phyloP scores from a whole-genome alignment of 495 filamentous ascomycete genomes.

The Tuber aestivum region DNA sequence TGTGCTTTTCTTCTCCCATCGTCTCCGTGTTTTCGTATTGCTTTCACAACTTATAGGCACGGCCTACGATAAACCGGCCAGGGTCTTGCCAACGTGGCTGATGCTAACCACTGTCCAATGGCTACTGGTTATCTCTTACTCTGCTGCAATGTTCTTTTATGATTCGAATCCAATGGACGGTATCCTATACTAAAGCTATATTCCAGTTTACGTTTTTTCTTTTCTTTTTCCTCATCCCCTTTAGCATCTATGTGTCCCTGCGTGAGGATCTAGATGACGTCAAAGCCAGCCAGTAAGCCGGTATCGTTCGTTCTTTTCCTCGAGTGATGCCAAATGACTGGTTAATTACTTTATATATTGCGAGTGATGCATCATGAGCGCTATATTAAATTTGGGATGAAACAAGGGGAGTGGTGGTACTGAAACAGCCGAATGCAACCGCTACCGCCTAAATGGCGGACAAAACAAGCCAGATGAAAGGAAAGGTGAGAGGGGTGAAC shows the following conservation, averaged over 20 bases:
- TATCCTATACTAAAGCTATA: not conserved
- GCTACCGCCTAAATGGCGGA: not conserved
- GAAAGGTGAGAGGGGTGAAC: not conserved
- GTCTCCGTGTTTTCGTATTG: not conserved
- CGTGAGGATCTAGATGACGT: not conserved
- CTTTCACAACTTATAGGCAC: not conserved
- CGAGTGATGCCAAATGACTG: not conserved
- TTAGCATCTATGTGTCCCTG: not conserved
- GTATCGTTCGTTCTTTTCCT: not conserved
- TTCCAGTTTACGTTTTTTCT: not conserved
- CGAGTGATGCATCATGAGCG: not conserved
- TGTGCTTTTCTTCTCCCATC: constrained; percentile 7
- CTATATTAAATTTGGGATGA: not conserved
- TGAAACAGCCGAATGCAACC: not conserved
- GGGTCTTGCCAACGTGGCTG: not conserved
- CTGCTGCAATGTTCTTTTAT: not conserved
- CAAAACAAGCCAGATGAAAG: not conserved
- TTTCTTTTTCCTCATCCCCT: not conserved
- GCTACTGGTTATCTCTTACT: not conserved
- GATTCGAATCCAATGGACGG: not conserved
- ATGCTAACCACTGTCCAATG: not conserved
- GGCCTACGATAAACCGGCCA: not conserved
- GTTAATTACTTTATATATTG: not conserved
- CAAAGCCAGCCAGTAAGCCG: not conserved
- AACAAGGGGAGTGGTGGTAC: not conserved